These are phyloP conservation scores for Monsonia emarginata DNA, from an alignment of 441 rosid genomes.

Conservation along the genomic window DNA sequence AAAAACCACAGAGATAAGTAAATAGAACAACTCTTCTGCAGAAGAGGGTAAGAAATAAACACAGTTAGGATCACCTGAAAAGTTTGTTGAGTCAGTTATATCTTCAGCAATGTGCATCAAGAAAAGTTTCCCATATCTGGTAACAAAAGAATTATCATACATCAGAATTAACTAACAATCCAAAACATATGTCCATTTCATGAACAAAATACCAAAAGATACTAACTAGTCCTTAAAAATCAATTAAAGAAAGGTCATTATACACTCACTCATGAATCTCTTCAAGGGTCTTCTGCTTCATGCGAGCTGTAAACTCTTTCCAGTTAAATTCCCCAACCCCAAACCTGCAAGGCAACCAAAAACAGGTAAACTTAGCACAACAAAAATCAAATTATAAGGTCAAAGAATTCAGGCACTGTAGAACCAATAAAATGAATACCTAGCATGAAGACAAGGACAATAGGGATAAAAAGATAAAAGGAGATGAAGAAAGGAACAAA, in stretches of 20 bases:
- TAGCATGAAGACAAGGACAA: background rate
- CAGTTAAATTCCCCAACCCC: conserved; percentile 88
- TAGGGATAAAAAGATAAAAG: conserved; percentile 4
- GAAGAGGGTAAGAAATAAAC: conserved; percentile 6
- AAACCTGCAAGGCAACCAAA: conserved; percentile 43
- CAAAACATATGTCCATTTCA: no score
- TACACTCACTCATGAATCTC: conserved; percentile 64
- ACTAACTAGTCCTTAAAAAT: background rate
- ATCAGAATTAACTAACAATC: background rate
- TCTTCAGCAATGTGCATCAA: conserved; percentile 66
- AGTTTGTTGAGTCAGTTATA: conserved; percentile 51
- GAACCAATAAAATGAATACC: background rate
- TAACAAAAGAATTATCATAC: background rate
- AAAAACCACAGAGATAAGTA: conserved; percentile 11
- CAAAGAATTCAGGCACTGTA: conserved; percentile 5
- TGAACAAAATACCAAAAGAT: background rate
- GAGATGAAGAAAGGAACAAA: conserved; percentile 7
- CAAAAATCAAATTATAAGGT: conserved; percentile 5
- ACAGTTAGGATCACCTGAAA: conserved; percentile 47
- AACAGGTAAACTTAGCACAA: background rate
- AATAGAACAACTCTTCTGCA: background rate
- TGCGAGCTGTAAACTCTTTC: conserved; percentile 73
- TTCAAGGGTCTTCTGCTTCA: conserved; percentile 83
- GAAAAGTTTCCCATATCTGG: conserved; percentile 72
- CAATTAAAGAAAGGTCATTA: conserved; percentile 13